Conservation (phyloP, 2,329 filamentous ascomycete species). For the Xylaria sp. region DNA sequence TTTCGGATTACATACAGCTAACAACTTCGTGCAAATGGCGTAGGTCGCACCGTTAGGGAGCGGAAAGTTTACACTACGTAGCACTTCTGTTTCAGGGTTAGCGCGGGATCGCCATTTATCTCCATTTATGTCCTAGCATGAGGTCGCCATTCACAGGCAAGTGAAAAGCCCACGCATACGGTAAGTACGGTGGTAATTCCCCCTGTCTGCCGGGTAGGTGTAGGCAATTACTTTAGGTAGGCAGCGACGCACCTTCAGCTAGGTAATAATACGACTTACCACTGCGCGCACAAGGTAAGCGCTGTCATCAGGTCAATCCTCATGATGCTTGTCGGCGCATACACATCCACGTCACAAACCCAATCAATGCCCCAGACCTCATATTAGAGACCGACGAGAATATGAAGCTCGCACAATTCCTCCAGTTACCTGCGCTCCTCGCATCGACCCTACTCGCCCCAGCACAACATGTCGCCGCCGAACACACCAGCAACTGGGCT, state of each 20-base stretch:
- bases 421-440: constrained; percentile 44
- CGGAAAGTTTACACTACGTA: background rate
- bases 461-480: constrained; percentile 45
- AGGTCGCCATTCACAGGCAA: too few relatives aligned
- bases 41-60: background rate
- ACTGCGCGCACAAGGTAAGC: too few relatives aligned
- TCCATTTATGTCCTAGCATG: too few relatives aligned
- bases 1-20: too few relatives aligned
- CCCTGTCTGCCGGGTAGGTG: too few relatives aligned
- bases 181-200: too few relatives aligned
- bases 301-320: background rate
- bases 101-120: background rate
- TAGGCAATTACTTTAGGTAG: too few relatives aligned
- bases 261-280: too few relatives aligned
- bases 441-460: constrained; percentile 44
- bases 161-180: too few relatives aligned
- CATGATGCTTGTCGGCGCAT: background rate
- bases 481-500: constrained; percentile 98
- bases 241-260: too few relatives aligned
- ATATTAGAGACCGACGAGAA: background rate
- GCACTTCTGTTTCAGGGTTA: background rate
- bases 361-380: background rate
- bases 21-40: background rate
- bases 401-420: constrained; percentile 48
- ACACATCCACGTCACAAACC: background rate